Conservation (phyloP, 202 grass and related monocot species). For the Elaeis oleifera region DNA sequence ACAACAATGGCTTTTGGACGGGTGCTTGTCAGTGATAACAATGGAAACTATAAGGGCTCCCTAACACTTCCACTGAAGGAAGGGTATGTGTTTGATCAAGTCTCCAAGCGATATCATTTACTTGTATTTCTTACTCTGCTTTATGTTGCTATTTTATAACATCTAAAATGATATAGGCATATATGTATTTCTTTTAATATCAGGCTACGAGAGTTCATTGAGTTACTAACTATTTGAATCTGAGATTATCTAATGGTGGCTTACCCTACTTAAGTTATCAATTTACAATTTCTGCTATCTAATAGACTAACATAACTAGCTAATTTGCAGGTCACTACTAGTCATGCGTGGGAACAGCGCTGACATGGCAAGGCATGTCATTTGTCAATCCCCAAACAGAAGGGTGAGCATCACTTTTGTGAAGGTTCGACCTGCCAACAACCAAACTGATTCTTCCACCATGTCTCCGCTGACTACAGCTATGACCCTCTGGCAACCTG, state of each 20-base stretch:
- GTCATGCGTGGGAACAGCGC: slow-evolving; percentile 99
- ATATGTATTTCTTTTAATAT: too few relatives aligned
- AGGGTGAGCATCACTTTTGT: slow-evolving; percentile 86
- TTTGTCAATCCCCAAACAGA: slow-evolving; percentile 70
- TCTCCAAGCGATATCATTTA: too few relatives aligned
- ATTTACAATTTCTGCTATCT: too few relatives aligned
- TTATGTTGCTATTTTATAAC: too few relatives aligned
- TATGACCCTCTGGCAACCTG: slow-evolving; percentile 66
- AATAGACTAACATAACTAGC: background rate
- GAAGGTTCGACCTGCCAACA: slow-evolving; percentile 47
- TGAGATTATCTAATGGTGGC: too few relatives aligned
- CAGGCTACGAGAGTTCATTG: too few relatives aligned
- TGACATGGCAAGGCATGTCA: slow-evolving; percentile 87
- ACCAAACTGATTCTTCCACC: slow-evolving; percentile 32
- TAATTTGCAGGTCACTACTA: slow-evolving; percentile 64
- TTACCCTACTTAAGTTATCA: too few relatives aligned
- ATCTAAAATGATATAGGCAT: too few relatives aligned
- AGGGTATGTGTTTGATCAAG: slow-evolving; percentile 40
- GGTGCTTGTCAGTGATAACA: slow-evolving; percentile 74
- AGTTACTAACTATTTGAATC: too few relatives aligned
- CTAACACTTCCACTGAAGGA: slow-evolving; percentile 74
- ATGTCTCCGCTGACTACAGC: slow-evolving; percentile 65
- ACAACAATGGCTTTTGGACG: slow-evolving; percentile 90
- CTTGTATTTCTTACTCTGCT: too few relatives aligned
- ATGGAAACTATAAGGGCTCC: slow-evolving; percentile 95